phyloP scores from a whole-genome alignment of 192 early-diverging fungal species.

The Backusella parvicylindrica region DNA sequence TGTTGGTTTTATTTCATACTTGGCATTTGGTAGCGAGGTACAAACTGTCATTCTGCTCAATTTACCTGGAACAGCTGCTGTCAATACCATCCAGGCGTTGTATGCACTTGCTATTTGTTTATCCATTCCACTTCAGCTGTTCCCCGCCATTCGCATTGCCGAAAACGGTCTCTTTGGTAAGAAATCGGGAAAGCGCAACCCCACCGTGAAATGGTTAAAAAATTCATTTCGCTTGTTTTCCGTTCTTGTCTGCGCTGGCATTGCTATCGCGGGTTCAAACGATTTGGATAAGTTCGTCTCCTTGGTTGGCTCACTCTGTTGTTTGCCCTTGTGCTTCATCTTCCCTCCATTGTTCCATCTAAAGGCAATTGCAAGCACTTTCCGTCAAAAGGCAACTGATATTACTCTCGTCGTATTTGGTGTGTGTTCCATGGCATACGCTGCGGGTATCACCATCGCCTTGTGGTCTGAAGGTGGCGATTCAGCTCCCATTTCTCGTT shows the following conservation, averaged over 20 bases:
- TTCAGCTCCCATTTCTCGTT: constrained; percentile 19
- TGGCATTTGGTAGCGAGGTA: constrained; percentile 79
- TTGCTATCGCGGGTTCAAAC: constrained; percentile 68
- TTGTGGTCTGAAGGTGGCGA: constrained; percentile 34
- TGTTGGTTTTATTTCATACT: constrained; percentile 74
- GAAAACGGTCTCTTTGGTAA: constrained; percentile 66
- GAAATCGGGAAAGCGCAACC: constrained; percentile 64
- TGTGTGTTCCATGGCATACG: constrained; percentile 67
- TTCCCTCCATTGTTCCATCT: constrained; percentile 87
- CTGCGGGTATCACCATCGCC: constrained; percentile 69
- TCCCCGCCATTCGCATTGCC: constrained; percentile 83
- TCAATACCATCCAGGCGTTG: constrained; percentile 66
- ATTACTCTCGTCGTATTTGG: constrained; percentile 63
- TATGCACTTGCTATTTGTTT: constrained; percentile 88
- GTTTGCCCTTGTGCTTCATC: constrained; percentile 71
- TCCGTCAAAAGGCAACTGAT: constrained; percentile 51
- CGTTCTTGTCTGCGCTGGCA: constrained; percentile 56
- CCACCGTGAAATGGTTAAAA: constrained; percentile 70
- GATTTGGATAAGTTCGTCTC: constrained; percentile 90
- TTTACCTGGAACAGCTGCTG: constrained; percentile 61
- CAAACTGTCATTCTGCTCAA: constrained; percentile 83
- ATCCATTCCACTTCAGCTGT: constrained; percentile 81
- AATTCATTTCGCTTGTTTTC: constrained; percentile 65
- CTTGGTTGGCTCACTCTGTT: constrained; percentile 77
- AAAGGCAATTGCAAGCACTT: constrained; percentile 51